Evolutionary conservation across 495 filamentous ascomycete species (phyloP), one percentile per base, ranked within the genome.

Genomic region (Aspergillus indologenus): DNA sequence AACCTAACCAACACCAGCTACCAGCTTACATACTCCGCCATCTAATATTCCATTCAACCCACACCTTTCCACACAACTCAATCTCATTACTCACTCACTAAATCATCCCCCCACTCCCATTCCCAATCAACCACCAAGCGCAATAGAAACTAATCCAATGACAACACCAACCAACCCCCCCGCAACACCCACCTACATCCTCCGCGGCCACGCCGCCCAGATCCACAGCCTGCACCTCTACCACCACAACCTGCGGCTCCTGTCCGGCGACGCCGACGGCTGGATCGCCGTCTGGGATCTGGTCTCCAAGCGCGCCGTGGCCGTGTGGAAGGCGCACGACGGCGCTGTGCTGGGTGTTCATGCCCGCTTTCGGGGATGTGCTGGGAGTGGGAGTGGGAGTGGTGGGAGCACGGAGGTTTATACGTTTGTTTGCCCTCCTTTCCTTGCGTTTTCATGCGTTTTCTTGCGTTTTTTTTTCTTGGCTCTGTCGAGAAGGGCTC

Each of bases 211-310:
- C 74, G 79, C 82, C 26, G 75, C 89, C 2, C 86, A 90, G 55
- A 88, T 98, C 53, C 92, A 98, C 68, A 82, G 85, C 17, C 74
- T 94, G 23, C 71, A 83, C 54, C 90, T 98, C 69, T 81, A 89
- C 61, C 82, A 81, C 47, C 65, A 73, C 52, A 96, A 96, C 63
- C 78, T 84, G 49, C 86, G 90, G 11, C 86, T 98, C 1, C 66
- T 93, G 24, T 92, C 91, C 6, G 94, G 87, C 18, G 94, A 98
- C 72, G 89, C 90, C 4, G 89, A 96, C 52, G 94, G 94, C 62
- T 97, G 89, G 82, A 76, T 96, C 34, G 81, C 96, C 11, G 71
- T 91, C 21, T 98, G 94, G 94, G 87, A 90, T 64, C 72, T 96
- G 18, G 81, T 85, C 43, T 90, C 85, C 50, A 91, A 94, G 73